phyloP scores from a whole-genome alignment of 176 grass and related monocot genomes.

The Rhipidocladum racemiflorum region DNA sequence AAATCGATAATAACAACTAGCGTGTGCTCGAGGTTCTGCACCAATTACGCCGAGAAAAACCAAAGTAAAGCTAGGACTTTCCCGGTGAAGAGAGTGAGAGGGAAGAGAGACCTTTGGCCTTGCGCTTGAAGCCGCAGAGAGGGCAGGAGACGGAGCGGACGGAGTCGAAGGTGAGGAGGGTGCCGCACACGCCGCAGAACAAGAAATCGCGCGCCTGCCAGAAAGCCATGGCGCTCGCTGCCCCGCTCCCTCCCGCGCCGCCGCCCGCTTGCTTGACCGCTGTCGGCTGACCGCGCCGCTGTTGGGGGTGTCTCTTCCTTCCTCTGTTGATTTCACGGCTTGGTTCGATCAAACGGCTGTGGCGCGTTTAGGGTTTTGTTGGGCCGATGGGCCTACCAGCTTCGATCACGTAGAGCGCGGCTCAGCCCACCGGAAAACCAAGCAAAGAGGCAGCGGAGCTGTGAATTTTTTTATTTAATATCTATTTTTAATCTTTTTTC shows the following conservation, averaged over 20 bases:
- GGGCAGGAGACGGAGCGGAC: slow-evolving; percentile 49
- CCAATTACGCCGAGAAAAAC: neutral
- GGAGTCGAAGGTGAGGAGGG: slow-evolving; percentile 64
- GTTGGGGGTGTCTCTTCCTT: too few species aligned
- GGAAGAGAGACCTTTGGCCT: slow-evolving; percentile 43
- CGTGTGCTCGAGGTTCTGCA: neutral
- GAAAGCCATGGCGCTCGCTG: slow-evolving; percentile 46
- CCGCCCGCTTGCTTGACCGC: neutral
- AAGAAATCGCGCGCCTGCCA: slow-evolving; percentile 70
- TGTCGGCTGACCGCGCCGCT: too few species aligned
- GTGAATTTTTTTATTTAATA: too few species aligned
- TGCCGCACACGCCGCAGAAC: slow-evolving; percentile 80
- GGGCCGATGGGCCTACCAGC: neutral
- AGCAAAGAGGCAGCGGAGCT: neutral
- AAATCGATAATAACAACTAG: neutral
- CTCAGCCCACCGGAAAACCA: neutral
- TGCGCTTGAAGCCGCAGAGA: slow-evolving; percentile 83
- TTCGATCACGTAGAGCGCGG: neutral
- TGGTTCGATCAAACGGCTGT: neutral
- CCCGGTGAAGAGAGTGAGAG: neutral
- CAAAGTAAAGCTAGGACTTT: neutral
- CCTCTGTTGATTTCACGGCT: neutral
- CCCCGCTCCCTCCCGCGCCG: neutral
- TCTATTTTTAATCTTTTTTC: too few species aligned
- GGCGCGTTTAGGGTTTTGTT: neutral